Evolutionary conservation across 1,139 yeast species (phyloP), one percentile per base, ranked within the genome.

Genomic region (Kazachstania sp.): DNA sequence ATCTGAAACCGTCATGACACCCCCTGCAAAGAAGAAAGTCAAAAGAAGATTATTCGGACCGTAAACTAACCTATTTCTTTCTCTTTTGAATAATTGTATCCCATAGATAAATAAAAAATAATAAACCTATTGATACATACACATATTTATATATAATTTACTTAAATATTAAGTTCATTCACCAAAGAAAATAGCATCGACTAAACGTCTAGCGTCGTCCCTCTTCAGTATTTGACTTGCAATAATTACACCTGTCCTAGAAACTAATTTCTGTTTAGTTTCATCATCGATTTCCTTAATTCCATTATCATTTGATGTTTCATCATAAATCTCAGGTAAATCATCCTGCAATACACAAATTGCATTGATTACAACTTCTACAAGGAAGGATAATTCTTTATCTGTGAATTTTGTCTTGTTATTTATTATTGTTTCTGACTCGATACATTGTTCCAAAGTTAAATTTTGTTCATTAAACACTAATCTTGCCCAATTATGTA

Each of bases 161-260:
- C 34, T 30, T 30, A n/a, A 2, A 29, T 39, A 23, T 23, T 23
- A 23, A 23, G 28, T 12, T 41, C 65, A 49, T 57, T 83, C 92
- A 3, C 95, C 95, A 60, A 85, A 81, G 63, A 86, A 82, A n/a
- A 87, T 75, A 11, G 94, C 94, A 53, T 78, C 71, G 19, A 76
- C 74, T 13, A 86, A 71, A 32, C 69, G 75, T 50, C 70, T 71
- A 1, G 81, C 79, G 60, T 84, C 86, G 0, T 68, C 64, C 51
- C 77, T 75, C 38, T 71, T 69, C 37, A 74, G 59, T 3, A 86
- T 71, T 39, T 69, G 68, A 4, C 72, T 68, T 1, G 86, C 72
- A 48, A 87, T 68, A 1, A 74, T 68, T 12, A 71, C 73, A 30
- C 95, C 95, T 26, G 86, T 71, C 60, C 86, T 77, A 2, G 72